These are phyloP conservation scores for Lactarius hatsudake DNA, from an alignment of 768 basidiomycete genomes.

Conservation along the genomic window DNA sequence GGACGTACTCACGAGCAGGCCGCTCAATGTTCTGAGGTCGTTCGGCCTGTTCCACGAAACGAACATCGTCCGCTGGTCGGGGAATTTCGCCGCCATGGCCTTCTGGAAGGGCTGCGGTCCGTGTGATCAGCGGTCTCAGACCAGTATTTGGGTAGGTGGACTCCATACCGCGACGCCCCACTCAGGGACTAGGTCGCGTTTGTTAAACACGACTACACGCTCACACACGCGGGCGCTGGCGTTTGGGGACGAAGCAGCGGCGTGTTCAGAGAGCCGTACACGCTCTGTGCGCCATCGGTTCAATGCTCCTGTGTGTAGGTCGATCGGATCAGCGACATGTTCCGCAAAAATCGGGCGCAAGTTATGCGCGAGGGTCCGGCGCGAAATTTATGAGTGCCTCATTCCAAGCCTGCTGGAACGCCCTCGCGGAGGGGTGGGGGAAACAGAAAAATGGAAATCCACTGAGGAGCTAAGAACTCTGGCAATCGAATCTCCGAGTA, in stretches of 20 bases:
- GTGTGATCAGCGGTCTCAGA: slow-evolving; percentile 19
- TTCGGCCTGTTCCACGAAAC: slow-evolving; percentile 67
- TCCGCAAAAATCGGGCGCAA: slow-evolving; percentile 8
- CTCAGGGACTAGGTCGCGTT: slow-evolving; percentile 85
- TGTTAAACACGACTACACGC: slow-evolving; percentile 88
- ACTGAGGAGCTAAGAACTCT: background rate
- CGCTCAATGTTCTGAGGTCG: slow-evolving; percentile 62
- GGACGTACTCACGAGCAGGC: slow-evolving; percentile 71
- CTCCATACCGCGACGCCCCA: slow-evolving; percentile 80
- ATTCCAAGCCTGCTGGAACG: background rate
- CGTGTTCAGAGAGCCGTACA: slow-evolving; percentile 21
- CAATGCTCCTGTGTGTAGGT: slow-evolving; percentile 14
- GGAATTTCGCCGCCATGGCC: slow-evolving; percentile 69
- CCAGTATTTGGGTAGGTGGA: background rate
- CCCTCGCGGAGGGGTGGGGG: background rate
- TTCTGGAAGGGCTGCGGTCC: slow-evolving; percentile 63
- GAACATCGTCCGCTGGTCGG: slow-evolving; percentile 65
- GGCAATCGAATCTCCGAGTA: slow-evolving; percentile 20
- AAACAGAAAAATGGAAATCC: slow-evolving; percentile 9
- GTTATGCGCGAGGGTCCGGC: slow-evolving; percentile 13
- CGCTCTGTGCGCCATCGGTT: slow-evolving; percentile 27
- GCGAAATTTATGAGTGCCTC: slow-evolving; percentile 18
- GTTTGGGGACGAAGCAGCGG: slow-evolving; percentile 17
- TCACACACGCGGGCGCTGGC: slow-evolving; percentile 51
- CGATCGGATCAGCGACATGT: slow-evolving; percentile 15